These are phyloP conservation scores for Heterobasidion annosum DNA, from an alignment of 1,284 basidiomycete genomes.

Conservation along the genomic window DNA sequence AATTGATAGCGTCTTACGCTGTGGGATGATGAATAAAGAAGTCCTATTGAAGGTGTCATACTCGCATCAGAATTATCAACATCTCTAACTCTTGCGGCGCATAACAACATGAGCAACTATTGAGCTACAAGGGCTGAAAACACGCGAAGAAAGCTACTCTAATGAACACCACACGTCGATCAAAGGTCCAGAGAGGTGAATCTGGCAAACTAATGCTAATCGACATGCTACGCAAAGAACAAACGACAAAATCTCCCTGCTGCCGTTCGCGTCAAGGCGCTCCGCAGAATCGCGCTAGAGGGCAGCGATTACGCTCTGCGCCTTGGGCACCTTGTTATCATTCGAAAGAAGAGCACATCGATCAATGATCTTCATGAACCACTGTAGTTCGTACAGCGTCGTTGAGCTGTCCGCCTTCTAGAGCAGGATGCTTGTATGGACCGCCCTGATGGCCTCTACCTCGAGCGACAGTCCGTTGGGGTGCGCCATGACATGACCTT, in stretches of 20 bases:
- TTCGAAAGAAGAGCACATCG: slow-evolving; percentile 94
- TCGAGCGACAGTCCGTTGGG: slow-evolving; percentile 73
- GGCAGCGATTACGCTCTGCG: slow-evolving; percentile 80
- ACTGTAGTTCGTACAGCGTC: slow-evolving; percentile 81
- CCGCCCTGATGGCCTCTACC: slow-evolving; percentile 80
- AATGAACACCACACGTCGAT: too few species aligned
- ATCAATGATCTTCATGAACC: slow-evolving; percentile 98
- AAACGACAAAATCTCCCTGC: slow-evolving; percentile 94
- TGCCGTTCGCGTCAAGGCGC: slow-evolving; percentile 86
- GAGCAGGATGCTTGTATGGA: slow-evolving; percentile 81
- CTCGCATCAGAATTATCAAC: too few species aligned
- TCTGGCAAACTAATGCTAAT: slow-evolving; percentile 65
- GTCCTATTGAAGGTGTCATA: too few species aligned
- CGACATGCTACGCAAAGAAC: slow-evolving; percentile 93
- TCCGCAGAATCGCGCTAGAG: slow-evolving; percentile 84
- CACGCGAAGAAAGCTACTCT: too few species aligned
- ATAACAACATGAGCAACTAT: too few species aligned
- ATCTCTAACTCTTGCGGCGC: too few species aligned
- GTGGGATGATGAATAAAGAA: too few species aligned
- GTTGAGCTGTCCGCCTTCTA: slow-evolving; percentile 32
- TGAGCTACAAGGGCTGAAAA: too few species aligned
- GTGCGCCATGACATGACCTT: slow-evolving; percentile 77
- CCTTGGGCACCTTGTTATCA: slow-evolving; percentile 30
- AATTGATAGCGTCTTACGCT: too few species aligned
- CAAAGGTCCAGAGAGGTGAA: too few species aligned